Evolutionary conservation across 1,284 basidiomycete species (phyloP).

Genomic region (Heterobasidion occidentale): DNA sequence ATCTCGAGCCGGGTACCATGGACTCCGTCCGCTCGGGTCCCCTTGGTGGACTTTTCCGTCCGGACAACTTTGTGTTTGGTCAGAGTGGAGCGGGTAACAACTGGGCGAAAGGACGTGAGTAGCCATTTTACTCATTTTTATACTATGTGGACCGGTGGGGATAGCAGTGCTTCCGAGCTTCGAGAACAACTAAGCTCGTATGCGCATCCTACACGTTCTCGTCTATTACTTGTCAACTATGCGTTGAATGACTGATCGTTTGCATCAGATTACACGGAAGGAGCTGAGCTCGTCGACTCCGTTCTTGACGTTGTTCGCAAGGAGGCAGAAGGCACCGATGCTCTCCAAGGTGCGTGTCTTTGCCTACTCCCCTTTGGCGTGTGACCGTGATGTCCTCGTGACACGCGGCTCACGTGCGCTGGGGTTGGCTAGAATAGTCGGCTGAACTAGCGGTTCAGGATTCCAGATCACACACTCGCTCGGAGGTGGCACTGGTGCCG

Average conservation of each 20-base stretch:
- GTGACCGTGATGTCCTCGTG: slow-evolving; percentile 8
- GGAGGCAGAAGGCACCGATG: slow-evolving; percentile 89
- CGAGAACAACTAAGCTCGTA: not conserved
- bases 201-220: slow-evolving; percentile 40
- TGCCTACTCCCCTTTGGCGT: slow-evolving; percentile 12
- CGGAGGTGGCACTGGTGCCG: slow-evolving; percentile 94
- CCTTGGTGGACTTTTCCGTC: slow-evolving; percentile 84
- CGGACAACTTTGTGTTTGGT: slow-evolving; percentile 92
- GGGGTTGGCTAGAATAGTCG: not conserved
- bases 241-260: not conserved
- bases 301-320: slow-evolving; percentile 86
- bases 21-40: slow-evolving; percentile 87
- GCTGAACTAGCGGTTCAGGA: slow-evolving; percentile 32
- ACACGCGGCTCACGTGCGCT: slow-evolving; percentile 12
- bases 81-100: slow-evolving; percentile 93
- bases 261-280: slow-evolving; percentile 78
- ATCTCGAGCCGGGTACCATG: slow-evolving; percentile 97
- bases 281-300: slow-evolving; percentile 92
- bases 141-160: not conserved
- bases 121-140: not conserved
- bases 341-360: slow-evolving; percentile 66
- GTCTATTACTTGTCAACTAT: slow-evolving; percentile 3
- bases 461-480: slow-evolving; percentile 98
- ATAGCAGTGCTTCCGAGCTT: not conserved
- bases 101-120: slow-evolving; percentile 91